A percentile compares a stretch with the other conserved stretches of the same genome.
Evolutionary conservation across 768 basidiomycete genomes (phyloP).

Genomic region (Tylopilus subfusipes): DNA sequence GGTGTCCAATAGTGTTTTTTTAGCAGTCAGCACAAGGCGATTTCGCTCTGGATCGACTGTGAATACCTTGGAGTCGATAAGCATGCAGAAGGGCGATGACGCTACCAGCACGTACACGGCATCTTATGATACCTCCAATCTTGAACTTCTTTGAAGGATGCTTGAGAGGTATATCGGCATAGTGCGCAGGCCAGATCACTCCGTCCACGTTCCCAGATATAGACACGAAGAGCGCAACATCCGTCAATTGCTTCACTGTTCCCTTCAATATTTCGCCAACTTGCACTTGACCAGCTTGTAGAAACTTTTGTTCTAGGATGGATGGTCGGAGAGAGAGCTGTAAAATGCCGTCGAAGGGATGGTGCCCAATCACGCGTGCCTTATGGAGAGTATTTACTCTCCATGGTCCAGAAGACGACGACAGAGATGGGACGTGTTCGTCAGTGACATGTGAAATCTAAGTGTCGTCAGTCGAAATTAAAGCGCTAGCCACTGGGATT

Average conservation of each 20-base stretch:
- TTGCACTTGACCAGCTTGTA: constrained; percentile 76
- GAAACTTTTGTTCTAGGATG: constrained; percentile 79
- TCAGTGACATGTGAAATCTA: constrained; percentile 95
- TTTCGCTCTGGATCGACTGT: constrained; percentile 77
- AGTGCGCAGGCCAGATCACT: constrained; percentile 91
- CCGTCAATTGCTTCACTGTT: constrained; percentile 80
- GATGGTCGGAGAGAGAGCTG: constrained; percentile 85
- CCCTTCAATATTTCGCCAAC: constrained; percentile 88
- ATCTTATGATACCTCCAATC: constrained; percentile 75
- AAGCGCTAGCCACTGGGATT: constrained; percentile 4
- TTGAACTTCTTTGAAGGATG: constrained; percentile 92
- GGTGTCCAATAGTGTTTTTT: constrained; percentile 85
- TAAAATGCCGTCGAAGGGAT: constrained; percentile 80
- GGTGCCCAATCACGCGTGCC: constrained; percentile 85
- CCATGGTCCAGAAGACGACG: constrained; percentile 71
- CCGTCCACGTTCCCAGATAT: constrained; percentile 87
- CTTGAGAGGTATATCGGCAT: constrained; percentile 91
- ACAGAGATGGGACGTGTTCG: constrained; percentile 80
- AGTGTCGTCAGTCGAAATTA: background rate
- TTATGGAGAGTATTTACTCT: constrained; percentile 73
- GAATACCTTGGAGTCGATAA: constrained; percentile 55
- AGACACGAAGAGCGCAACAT: constrained; percentile 78
- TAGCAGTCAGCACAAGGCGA: constrained; percentile 83
- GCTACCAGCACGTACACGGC: constrained; percentile 55
- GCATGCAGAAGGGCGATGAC: background rate